Evolutionary conservation across 139 green algal genomes (phyloP), one percentile per base, ranked within the genome.

Genomic region (Tetradesmus obliquus): DNA sequence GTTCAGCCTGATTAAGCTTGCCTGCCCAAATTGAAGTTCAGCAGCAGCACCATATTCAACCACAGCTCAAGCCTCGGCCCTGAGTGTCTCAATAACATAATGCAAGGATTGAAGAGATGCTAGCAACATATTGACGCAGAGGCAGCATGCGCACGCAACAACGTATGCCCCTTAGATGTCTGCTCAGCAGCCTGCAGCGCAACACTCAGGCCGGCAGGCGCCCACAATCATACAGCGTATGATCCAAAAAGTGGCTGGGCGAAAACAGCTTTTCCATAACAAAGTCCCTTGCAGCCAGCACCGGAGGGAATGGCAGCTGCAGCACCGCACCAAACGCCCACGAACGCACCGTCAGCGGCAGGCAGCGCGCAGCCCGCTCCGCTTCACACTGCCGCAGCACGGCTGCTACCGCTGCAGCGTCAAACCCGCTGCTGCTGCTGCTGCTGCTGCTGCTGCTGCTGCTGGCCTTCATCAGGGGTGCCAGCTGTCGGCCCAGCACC

Each of bases 191-290:
- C 60, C 32, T 45, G 19, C 79, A 13, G 1, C 8, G 0, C 51
- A 51, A 51, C 45, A 71, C 62, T 20, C n/a, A 22, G 0, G 55
- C 12, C 12, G 86, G 76, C 55, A 94, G 57, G 0, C 19, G 57
- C 2, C 94, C 94, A 55, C 92, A 95, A 72, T 96, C 94, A 91
- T 94, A 97, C 4, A 71, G 74, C 1, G 96, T 93, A 81, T 97
- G 96, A 74, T 95, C 91, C 79, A 97, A 80, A 66, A 97, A 97
- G 86, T 96, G 90, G 0, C 81, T 51, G 3, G 94, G 94, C 20
- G 58, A 83, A 76, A 97, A 96, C 13, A 88, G 58, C 1, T 84
- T 92, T 10, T 88, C 55, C 51, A 97, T 82, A 54, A 94, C 91
- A 72, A 90, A 54, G 84, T 97, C 95, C 7, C 93, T 62, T 0